Percentiles rank a stretch among this genome's conserved stretches.
Conservation (phyloP, 495 filamentous ascomycete genomes). For the Pyronema domesticum region DNA sequence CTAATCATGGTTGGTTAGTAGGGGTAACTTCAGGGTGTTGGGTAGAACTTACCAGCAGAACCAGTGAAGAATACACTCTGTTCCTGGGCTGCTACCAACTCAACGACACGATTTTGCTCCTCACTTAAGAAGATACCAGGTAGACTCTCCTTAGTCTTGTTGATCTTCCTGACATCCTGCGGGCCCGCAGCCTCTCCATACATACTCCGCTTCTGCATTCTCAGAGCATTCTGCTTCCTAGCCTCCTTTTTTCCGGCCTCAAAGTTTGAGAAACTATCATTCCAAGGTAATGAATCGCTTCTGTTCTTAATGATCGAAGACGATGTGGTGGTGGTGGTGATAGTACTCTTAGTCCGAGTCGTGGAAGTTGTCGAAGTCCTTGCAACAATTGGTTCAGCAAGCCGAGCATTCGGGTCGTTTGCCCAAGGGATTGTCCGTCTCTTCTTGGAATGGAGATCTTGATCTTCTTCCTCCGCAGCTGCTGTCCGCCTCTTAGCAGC, state of each 20-base stretch:
- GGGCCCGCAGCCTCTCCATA: conserved; percentile 2
- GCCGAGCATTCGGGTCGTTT: too few relatives aligned
- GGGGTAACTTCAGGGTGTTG: not conserved
- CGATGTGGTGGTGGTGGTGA: too few relatives aligned
- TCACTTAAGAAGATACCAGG: conserved; percentile 43
- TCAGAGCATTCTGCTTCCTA: conserved; percentile 22
- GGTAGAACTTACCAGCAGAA: conserved; percentile 47
- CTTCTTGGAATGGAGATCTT: too few relatives aligned
- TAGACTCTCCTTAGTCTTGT: conserved; percentile 26
- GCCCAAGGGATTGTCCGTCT: too few relatives aligned
- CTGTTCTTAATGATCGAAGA: not conserved
- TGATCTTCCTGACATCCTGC: conserved; percentile 21
- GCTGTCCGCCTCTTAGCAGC: too few relatives aligned
- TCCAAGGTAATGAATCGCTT: conserved; percentile 40
- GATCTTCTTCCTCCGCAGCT: too few relatives aligned
- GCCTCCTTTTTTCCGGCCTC: conserved; percentile 36
- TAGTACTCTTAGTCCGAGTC: not conserved
- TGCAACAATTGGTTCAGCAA: too few relatives aligned
- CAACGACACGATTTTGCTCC: conserved; percentile 70
- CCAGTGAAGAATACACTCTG: conserved; percentile 97
- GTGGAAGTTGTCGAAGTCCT: not conserved
- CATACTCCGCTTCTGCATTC: conserved; percentile 30
- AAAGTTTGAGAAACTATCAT: conserved; percentile 60
- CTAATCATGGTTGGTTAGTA: conserved; percentile 8
- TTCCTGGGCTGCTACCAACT: conserved; percentile 51